phyloP scores from a whole-genome alignment of 352 stramenopile species.

The Ophiocytium majus region DNA sequence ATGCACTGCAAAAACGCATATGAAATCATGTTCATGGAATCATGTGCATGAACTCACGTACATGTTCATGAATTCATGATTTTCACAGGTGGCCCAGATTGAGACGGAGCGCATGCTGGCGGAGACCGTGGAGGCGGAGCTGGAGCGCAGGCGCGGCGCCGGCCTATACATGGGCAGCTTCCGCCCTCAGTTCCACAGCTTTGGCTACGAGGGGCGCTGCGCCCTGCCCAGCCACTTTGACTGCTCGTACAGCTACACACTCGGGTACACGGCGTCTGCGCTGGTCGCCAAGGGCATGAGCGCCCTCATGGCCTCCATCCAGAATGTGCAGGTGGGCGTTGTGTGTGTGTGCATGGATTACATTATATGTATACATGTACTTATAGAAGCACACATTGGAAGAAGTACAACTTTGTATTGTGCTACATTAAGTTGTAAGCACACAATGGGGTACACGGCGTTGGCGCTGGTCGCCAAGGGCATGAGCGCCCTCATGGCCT shows the following conservation, averaged over 20 bases:
- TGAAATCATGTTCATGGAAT: too few species aligned
- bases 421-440: too few species aligned
- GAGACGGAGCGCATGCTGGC: conserved; percentile 60
- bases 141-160: conserved; percentile 44
- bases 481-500: conserved; percentile 56
- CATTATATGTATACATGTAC: too few species aligned
- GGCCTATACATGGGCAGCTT: conserved; percentile 53
- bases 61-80: too few species aligned
- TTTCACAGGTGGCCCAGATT: conserved; percentile 57
- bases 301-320: conserved; percentile 55
- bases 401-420: too few species aligned
- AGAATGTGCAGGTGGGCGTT: conserved; percentile 49
- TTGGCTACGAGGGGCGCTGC: conserved; percentile 62
- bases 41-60: too few species aligned
- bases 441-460: conserved; percentile 61
- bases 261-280: conserved; percentile 60
- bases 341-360: too few species aligned
- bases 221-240: conserved; percentile 60
- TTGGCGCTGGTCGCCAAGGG: conserved; percentile 58
- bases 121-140: conserved; percentile 47
- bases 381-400: too few species aligned
- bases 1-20: too few species aligned
- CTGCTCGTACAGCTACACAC: conserved; percentile 62
- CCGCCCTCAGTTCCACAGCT: conserved; percentile 58
- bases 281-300: conserved; percentile 59